These are phyloP conservation scores for Alternaria dauci DNA, from an alignment of 2,329 filamentous ascomycete species.

Conservation along the genomic window DNA sequence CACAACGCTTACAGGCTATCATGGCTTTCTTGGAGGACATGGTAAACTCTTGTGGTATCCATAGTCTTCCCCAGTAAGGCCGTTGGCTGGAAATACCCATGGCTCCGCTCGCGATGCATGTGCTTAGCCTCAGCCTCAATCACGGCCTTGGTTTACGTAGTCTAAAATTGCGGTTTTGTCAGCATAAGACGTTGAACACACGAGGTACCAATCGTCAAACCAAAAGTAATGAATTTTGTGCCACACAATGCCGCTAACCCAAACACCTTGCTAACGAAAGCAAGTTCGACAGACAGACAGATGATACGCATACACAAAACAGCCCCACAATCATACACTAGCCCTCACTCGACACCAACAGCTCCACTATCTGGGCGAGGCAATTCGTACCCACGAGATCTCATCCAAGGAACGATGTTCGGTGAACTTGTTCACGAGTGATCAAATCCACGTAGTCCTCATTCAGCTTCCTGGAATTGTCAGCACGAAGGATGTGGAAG, in stretches of 20 bases:
- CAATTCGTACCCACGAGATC: neutral
- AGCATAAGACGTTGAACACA: neutral
- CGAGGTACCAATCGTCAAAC: neutral
- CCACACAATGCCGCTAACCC: slow-evolving; percentile 23
- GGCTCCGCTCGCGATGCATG: too few relatives aligned
- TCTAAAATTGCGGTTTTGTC: neutral
- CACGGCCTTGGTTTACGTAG: neutral
- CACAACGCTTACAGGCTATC: too few relatives aligned
- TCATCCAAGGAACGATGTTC: slow-evolving; percentile 12
- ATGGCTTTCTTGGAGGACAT: too few relatives aligned
- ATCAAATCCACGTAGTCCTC: slow-evolving; percentile 9
- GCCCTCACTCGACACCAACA: neutral
- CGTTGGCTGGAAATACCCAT: too few relatives aligned
- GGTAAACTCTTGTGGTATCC: too few relatives aligned
- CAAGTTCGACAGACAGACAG: slow-evolving; percentile 12
- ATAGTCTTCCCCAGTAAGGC: too few relatives aligned
- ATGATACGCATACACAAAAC: slow-evolving; percentile 21
- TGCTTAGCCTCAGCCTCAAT: neutral
- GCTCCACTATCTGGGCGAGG: neutral
- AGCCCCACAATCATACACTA: slow-evolving; percentile 15
- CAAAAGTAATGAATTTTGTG: slow-evolving; percentile 9
- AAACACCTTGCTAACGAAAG: slow-evolving; percentile 23
- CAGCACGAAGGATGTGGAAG: neutral
- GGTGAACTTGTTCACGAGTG: neutral
- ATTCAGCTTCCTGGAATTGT: neutral